Base-by-base conservation (phyloP, 2,329 filamentous ascomycete species). In the Fusarium sambucinum region DNA sequence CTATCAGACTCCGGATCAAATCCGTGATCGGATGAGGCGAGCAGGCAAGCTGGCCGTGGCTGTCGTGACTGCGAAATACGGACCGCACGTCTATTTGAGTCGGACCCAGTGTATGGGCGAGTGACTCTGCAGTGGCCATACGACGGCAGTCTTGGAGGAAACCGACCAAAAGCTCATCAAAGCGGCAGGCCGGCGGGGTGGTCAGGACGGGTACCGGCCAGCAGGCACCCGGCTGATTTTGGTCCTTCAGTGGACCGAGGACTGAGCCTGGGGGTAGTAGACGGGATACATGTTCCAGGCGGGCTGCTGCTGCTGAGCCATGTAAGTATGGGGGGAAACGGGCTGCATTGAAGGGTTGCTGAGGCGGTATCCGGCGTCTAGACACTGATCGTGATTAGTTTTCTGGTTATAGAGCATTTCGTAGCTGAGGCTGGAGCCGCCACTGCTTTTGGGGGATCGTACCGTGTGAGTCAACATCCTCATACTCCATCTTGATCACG, bases 401-500 rank as follows among this genome's bases (percentile, higher is more conserved):
- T 74, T 72, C 42, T 68, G 50, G 50, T 42, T 50, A 27, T 19
- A 47, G 30, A 32, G 29, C 32, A 45, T 17, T 33, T 23, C 14
- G 38, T 23, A 52, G 47, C 23, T 55, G 42, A 21, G 29, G n/a
- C 27, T 30, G 13, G 23, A 45, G 27, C 42, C 13, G 14, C 42
- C 46, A 29, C 42, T 40, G 48, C 17, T 46, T 38, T 38, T 55
- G 50, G 62, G 46, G 30, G 42, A 55, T 58, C 74, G 54, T 75
- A 76, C 75, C 75, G 64, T 75, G 73, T 58, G 67, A 68, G 33
- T 77, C 77, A 50, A 77, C 71, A 44, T 82, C 80, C 21, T 81
- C 79, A 47, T 77, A 81, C 60, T 82, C 79, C 61, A 79, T 75
- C 75, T 81, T 81, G 66, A 79, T 74, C 53, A 79, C 74, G 17